Base-by-base conservation (phyloP, 2,329 filamentous ascomycete species). In the Phyllosticta citrichinensis region DNA sequence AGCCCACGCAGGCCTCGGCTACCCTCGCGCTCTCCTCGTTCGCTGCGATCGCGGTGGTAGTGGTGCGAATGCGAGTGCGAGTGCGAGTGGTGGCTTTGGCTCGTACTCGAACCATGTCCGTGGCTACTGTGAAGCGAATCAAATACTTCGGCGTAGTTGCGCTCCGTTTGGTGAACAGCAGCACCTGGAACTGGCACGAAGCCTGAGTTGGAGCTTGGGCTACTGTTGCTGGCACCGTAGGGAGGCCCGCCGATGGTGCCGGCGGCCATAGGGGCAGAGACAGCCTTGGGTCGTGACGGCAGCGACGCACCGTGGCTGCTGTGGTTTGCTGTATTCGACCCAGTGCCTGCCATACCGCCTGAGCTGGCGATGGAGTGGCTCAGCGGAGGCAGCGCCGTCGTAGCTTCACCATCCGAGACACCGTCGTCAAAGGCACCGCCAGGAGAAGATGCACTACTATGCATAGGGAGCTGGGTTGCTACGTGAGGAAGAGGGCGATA, bases 371-470 rank as follows among this genome's bases (percentile, higher is more conserved):
- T 14, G 3, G 40, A 47, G 40, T 47, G 40, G 17, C 55, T 61
- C 58, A 74, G 72, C 9, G 67, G 66, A 0, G 73, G 73, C 1
- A 75, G 64, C 0, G 73, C 73, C 1, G 72, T 75, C 0, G 73
- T 72, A 55, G 69, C 72, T 51, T 75, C 73, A 65, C 59, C n/a
- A 64, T 69, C 35, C 55, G 65, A 57, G 68, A 68, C 52, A 66
- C 60, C 55, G 55, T 68, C 68, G 66, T 75, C 64, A 60, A 71
- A 57, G 5, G 40, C 25, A 11, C 68, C 8, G 62, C 67, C 5
- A 66, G 68, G 14, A 66, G 67, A 56, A 66, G 68, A 25, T 22
- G 19, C 66, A 50, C 66, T 63, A 14, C 40, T 47, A n/a, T 47
- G 17, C 17, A 47, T 47, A 3, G 27, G 64, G 62, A 11, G 64